Conservation (phyloP, 2,329 filamentous ascomycete species). For the Cladosporium sp. region DNA sequence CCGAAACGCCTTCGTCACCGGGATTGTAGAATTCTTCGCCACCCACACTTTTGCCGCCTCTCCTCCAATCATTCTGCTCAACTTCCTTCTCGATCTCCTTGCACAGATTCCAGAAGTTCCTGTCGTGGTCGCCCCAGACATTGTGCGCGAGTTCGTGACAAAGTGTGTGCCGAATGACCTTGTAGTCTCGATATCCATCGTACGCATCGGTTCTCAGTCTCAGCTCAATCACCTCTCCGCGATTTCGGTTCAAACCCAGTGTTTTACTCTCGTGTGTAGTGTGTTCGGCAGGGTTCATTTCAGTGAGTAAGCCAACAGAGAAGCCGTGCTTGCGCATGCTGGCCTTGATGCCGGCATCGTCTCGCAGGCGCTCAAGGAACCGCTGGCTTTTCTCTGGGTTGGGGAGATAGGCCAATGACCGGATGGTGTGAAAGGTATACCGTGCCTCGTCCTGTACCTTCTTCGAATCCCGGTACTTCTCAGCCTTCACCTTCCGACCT, state of each 20-base stretch:
- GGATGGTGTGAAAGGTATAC: conserved; percentile 80
- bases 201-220: conserved; percentile 89
- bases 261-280: conserved; percentile 81
- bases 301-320: conserved; percentile 80
- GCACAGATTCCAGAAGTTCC: conserved; percentile 86
- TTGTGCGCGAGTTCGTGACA: conserved; percentile 97
- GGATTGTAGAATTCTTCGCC: conserved; percentile 60
- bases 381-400: conserved; percentile 68
- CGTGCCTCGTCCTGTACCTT: conserved; percentile 57
- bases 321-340: conserved; percentile 85
- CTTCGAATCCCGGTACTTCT: conserved; percentile 45
- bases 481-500: conserved; percentile 39
- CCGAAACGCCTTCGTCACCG: conserved; percentile 40
- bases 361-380: conserved; percentile 73
- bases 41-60: conserved; percentile 64
- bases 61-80: conserved; percentile 73
- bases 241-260: conserved; percentile 82
- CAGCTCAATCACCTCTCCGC: conserved; percentile 86
- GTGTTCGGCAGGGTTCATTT: conserved; percentile 89
- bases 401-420: conserved; percentile 75
- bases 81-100: conserved; percentile 87
- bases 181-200: conserved; percentile 91
- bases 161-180: conserved; percentile 83
- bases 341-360: conserved; percentile 81
- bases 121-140: conserved; percentile 79